Evolutionary conservation across 164 flowering plant genomes (phyloP), one percentile per base, ranked within the genome.

Genomic region (Chloranthus sessilifolius): DNA sequence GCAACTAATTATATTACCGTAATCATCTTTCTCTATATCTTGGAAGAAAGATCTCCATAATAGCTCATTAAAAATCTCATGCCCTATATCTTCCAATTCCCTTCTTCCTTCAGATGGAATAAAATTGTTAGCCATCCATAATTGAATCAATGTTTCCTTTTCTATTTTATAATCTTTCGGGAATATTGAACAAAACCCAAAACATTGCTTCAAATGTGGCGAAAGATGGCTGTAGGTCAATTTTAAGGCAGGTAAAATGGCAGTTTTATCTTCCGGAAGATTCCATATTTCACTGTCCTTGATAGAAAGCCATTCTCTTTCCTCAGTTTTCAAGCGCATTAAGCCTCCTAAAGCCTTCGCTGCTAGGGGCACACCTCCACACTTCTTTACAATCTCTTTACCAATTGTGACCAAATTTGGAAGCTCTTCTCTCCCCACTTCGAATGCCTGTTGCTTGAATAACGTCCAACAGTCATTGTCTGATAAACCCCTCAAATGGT

Each of bases 281-380:
- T 0, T 42, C 8, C 24, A 41, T 10, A 2, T 25, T 16, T 43
- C 45, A 36, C 45, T 50, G 11, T 49, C 46, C 36, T 34, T 45
- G 17, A 60, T 33, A 11, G 3, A n/a, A 7, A 26, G 5, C 64
- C 64, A 52, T 12, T 60, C 53, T 1, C 35, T 7, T 27, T 33
- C 35, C 10, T 27, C 16, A 6, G n/a, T 35, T 38, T 60, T 52
- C 1, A 6, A 30, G 7, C 24, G 42, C 52, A 60, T 20, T 7
- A 52, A 29, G 22, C 52, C 27, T 19, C 52, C 64, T 1, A 60
- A 10, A 5, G 28, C 14, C 10, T 59, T 59, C 1, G 30, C 55
- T 1, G 43, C 55, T 1, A 59, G 37, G 14, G 62, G 62, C 2
- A 59, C 24, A 41, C 56, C 62, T 12, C 27, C 27, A 28, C 62